Percentiles rank a stretch among this genome's conserved stretches.
phyloP scores from a whole-genome alignment of 139 green algal genomes.

The Chlamydomonas sp. region DNA sequence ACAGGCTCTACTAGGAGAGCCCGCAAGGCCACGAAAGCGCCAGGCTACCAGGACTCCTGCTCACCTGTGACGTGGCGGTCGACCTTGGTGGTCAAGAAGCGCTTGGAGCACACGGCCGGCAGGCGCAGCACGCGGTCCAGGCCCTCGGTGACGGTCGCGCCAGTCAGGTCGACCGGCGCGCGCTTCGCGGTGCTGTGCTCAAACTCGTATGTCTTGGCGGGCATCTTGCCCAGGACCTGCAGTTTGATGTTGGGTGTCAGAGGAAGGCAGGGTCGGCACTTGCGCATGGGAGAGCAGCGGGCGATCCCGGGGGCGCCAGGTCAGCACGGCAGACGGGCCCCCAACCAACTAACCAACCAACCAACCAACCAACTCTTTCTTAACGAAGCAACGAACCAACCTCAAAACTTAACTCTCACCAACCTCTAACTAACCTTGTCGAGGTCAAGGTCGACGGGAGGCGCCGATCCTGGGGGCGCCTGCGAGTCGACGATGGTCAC shows the following conservation, averaged over 20 bases:
- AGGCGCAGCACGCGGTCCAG: conserved; percentile 81
- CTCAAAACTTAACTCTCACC: not conserved
- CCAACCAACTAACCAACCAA: too few relatives aligned
- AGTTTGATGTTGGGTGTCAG: too few relatives aligned
- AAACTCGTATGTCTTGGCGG: conserved; percentile 91
- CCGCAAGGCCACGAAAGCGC: too few relatives aligned
- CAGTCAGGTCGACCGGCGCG: conserved; percentile 49
- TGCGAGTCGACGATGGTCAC: conserved; percentile 77
- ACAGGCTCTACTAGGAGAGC: too few relatives aligned
- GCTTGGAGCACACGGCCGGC: conserved; percentile 88
- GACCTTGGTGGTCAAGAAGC: conserved; percentile 99
- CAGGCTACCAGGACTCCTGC: too few relatives aligned
- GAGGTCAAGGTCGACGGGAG: conserved; percentile 89
- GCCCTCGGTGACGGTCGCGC: conserved; percentile 33
- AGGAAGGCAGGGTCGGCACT: too few relatives aligned
- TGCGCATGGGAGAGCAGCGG: too few relatives aligned
- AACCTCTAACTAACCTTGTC: too few relatives aligned
- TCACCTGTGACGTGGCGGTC: conserved; percentile 86
- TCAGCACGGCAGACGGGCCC: too few relatives aligned
- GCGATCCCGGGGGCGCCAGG: too few relatives aligned
- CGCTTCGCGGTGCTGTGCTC: conserved; percentile 19
- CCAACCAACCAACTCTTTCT: too few relatives aligned
- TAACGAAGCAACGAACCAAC: conserved; percentile 2
- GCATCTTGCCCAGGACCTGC: conserved; percentile 90
- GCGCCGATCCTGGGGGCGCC: conserved; percentile 41